Conservation (phyloP, 106 monocot genomes). For the Dendrobium officinale region DNA sequence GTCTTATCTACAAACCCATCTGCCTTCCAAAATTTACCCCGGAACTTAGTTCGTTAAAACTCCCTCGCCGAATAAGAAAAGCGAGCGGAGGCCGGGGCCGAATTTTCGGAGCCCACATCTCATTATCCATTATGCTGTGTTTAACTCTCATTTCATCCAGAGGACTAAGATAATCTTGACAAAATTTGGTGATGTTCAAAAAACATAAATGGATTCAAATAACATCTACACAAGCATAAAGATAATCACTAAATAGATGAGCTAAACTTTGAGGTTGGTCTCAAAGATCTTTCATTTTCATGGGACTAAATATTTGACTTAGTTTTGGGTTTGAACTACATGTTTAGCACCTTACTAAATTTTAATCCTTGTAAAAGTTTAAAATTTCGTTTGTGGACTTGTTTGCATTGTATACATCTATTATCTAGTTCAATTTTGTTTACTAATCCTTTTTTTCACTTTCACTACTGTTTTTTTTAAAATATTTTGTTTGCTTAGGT, state of each 20-base stretch:
- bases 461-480: not conserved
- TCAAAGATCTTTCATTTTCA: not conserved
- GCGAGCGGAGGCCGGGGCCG: no score
- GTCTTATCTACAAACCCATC: no score
- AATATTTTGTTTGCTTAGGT: slow-evolving; percentile 8
- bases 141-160: not conserved
- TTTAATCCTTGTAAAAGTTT: not conserved
- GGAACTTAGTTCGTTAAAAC: no score
- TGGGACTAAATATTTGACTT: not conserved
- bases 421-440: not conserved
- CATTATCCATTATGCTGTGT: not conserved
- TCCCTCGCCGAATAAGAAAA: no score
- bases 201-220: not conserved
- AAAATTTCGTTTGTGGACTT: not conserved
- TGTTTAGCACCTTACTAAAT: not conserved
- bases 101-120: no score
- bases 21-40: no score
- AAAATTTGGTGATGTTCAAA: not conserved
- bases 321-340: not conserved
- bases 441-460: not conserved
- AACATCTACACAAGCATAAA: not conserved
- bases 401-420: not conserved
- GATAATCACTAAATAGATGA: not conserved
- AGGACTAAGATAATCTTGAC: not conserved
- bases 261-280: not conserved